Percentiles rank a stretch among this genome's conserved stretches.
Evolutionary conservation across 768 basidiomycete species (phyloP).

Genomic region (Austroboletus eburneus): DNA sequence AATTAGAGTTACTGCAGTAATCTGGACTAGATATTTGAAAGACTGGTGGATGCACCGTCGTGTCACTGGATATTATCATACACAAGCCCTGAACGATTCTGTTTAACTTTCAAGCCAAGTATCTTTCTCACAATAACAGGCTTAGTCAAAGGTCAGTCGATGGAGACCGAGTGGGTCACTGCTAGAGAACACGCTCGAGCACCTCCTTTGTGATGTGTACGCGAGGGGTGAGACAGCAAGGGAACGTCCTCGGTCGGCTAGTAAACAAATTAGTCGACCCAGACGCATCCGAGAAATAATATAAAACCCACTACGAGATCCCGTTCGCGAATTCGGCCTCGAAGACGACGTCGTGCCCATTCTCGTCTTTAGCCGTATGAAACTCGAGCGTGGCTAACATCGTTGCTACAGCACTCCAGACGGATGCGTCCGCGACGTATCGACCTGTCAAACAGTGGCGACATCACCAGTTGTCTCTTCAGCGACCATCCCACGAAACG

Average conservation of each 20-base stretch:
- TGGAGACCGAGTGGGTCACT: too few species aligned
- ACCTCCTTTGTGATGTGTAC: background rate
- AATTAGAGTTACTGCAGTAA: too few species aligned
- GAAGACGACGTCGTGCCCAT: slow-evolving; percentile 1
- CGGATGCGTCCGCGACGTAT: slow-evolving; percentile 3
- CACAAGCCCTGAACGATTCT: too few species aligned
- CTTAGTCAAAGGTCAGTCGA: too few species aligned
- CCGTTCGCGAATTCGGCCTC: background rate
- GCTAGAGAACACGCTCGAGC: background rate
- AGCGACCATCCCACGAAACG: background rate
- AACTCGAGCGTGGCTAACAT: slow-evolving; percentile 5
- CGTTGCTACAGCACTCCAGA: slow-evolving; percentile 6
- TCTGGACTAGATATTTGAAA: too few species aligned
- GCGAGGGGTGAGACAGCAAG: background rate
- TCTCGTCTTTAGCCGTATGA: background rate
- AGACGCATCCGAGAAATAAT: background rate
- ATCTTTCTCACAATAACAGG: too few species aligned
- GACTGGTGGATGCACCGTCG: too few species aligned
- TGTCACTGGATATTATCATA: too few species aligned
- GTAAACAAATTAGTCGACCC: background rate
- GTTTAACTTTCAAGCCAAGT: too few species aligned
- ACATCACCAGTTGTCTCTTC: background rate
- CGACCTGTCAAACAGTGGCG: background rate
- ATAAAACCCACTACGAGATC: background rate
- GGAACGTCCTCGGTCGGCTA: background rate